Evolutionary conservation across 2,329 filamentous ascomycete species (phyloP).

Genomic region (Bipolaris sorokiniana): DNA sequence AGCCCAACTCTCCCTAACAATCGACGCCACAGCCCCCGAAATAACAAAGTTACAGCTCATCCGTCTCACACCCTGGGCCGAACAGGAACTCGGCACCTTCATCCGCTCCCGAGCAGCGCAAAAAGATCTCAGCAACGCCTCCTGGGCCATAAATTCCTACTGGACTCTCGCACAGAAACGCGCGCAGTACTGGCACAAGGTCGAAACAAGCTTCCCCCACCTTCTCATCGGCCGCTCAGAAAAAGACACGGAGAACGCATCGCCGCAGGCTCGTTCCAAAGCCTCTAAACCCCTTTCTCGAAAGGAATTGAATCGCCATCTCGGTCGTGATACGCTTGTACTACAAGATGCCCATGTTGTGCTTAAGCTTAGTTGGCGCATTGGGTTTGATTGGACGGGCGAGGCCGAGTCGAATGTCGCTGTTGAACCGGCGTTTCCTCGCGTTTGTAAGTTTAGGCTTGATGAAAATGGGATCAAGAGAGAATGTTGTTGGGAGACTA

Average conservation of each 20-base stretch:
- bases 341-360: conserved; percentile 50
- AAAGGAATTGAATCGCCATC: conserved; percentile 58
- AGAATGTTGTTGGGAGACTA: background rate
- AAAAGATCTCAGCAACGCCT: conserved; percentile 64
- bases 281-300: conserved; percentile 37
- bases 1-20: conserved; percentile 63
- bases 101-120: conserved; percentile 50
- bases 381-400: conserved; percentile 74
- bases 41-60: conserved; percentile 63
- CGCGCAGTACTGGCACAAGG: conserved; percentile 66
- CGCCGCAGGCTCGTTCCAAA: conserved; percentile 18
- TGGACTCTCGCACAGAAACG: conserved; percentile 65
- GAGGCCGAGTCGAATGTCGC: conserved; percentile 67
- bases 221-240: conserved; percentile 25
- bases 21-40: conserved; percentile 51
- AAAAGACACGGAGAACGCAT: conserved; percentile 28
- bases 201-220: conserved; percentile 57
- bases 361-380: conserved; percentile 66
- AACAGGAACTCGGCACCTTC: conserved; percentile 64
- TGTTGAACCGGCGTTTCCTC: conserved; percentile 63
- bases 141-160: conserved; percentile 74
- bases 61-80: conserved; percentile 64
- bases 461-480: background rate
- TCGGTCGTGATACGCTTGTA: conserved; percentile 39
- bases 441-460: conserved; percentile 62